These are phyloP conservation scores for Oryza glaberrima DNA, from an alignment of 176 grass and related monocot species.

Conservation along the genomic window DNA sequence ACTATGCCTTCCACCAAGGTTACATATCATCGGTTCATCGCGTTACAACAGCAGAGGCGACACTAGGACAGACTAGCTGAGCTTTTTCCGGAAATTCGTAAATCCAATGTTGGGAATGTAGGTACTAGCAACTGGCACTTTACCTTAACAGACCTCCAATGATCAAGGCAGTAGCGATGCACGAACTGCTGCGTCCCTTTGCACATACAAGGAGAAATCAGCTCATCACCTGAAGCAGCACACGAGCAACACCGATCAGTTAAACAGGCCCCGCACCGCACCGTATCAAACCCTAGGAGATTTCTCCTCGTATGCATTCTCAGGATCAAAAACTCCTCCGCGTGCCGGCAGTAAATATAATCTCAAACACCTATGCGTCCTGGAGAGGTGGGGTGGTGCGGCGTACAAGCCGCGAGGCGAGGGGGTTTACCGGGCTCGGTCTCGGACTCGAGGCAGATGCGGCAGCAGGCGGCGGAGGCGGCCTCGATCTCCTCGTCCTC, in stretches of 20 bases:
- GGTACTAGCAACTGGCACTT: background rate
- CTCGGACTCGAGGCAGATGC: slow-evolving; percentile 84
- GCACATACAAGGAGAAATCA: slow-evolving; percentile 89
- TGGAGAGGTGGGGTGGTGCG: no score
- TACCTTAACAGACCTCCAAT: slow-evolving; percentile 94
- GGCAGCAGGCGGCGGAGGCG: slow-evolving; percentile 68
- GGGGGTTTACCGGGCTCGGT: slow-evolving; percentile 50
- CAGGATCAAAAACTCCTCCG: background rate
- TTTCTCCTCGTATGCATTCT: background rate
- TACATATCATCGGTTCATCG: background rate
- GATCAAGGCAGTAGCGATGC: slow-evolving; percentile 84
- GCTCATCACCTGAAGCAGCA: slow-evolving; percentile 62
- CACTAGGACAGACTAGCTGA: background rate
- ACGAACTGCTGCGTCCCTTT: slow-evolving; percentile 96
- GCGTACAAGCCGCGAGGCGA: background rate
- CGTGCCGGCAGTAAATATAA: background rate
- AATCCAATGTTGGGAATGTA: background rate
- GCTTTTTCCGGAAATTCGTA: background rate
- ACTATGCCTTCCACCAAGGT: background rate
- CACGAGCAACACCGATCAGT: background rate
- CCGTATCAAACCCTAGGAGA: background rate
- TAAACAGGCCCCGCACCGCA: background rate
- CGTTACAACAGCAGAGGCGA: background rate
- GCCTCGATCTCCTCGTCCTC: slow-evolving; percentile 70
- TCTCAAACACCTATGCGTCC: background rate